Base-by-base conservation (phyloP, 2,329 filamentous ascomycete genomes). In the Fusarium sp. region DNA sequence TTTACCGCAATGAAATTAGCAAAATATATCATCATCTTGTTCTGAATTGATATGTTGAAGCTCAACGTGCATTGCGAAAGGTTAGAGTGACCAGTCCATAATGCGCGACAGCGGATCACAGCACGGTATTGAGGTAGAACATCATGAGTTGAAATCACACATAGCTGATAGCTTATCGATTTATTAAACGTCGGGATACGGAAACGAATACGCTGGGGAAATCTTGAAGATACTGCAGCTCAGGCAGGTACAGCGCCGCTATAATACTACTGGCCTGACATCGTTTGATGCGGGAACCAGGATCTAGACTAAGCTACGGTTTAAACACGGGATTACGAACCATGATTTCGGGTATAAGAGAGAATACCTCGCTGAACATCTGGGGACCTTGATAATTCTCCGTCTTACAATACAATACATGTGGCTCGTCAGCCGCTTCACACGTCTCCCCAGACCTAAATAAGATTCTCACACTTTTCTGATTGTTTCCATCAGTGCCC, bases 181-280 rank as follows among this genome's bases (percentile, higher is more conserved):
- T 32, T 16, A 44, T 45, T 47, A 8, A 38, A 20, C 22, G 45
- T 44, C 38, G n/a, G 40, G 49, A 71, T 71, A 71, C 68, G 69
- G 69, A 71, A 71, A 71, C 69, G 69, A 71, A 71, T 71, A 71
- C 68, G 68, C 48, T 61, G 52, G 58, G 54, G 43, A 47, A 60
- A 52, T 52, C 34, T 43, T 70, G 58, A 52, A 25, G 43, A 51
- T 43, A 44, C 25, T 29, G 24, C 18, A 38, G 54, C 24, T 40
- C 56, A 47, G 32, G 59, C 58, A 70, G 63, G 62, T 67, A 72
- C 58, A 47, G 18, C 12, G 30, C 40, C 22, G 38, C 32, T 32
- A 30, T 69, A 20, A 29, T 25, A 41, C 22, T 22, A 40, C 53
- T 56, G 41, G 30, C 43, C 53, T 56, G 40, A 57, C 53, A 34